These are phyloP conservation scores for Bryum argenteum DNA, from an alignment of 225 moss, liverwort and hornwort genomes.

Conservation along the genomic window DNA sequence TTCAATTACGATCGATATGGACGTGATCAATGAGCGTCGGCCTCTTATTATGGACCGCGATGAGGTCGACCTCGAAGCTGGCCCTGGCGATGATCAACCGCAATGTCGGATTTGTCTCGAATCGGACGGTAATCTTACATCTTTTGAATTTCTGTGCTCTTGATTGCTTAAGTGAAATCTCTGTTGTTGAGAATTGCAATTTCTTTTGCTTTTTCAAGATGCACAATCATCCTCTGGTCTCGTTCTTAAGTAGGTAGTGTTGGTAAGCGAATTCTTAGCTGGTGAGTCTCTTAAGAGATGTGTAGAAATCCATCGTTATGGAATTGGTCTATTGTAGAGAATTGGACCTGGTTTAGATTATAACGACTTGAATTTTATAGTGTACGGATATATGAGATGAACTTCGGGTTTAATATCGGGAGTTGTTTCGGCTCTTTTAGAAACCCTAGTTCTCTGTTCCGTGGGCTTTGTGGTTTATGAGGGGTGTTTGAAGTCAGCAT, in stretches of 20 bases:
- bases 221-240: no score
- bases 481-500: background rate
- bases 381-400: background rate
- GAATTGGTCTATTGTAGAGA: background rate
- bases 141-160: background rate
- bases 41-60: constrained; percentile 59
- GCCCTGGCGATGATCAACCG: constrained; percentile 59
- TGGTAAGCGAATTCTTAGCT: background rate
- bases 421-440: no score
- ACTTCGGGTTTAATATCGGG: no score
- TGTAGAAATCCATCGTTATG: background rate
- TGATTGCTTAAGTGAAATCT: background rate
- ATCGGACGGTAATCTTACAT: constrained; percentile 42
- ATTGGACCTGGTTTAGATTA: background rate
- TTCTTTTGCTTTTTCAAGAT: no score
- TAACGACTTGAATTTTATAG: background rate
- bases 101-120: constrained; percentile 68
- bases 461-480: background rate
- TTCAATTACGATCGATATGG: constrained; percentile 22
- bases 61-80: constrained; percentile 58
- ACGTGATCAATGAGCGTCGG: constrained; percentile 37
- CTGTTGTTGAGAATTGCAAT: no score
- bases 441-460: no score
- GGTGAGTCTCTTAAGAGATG: background rate
- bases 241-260: constrained; percentile 34